Evolutionary conservation across 306 rosid species (phyloP), one percentile per base, ranked within the genome.

Genomic region (Casuarina equisetifolia): DNA sequence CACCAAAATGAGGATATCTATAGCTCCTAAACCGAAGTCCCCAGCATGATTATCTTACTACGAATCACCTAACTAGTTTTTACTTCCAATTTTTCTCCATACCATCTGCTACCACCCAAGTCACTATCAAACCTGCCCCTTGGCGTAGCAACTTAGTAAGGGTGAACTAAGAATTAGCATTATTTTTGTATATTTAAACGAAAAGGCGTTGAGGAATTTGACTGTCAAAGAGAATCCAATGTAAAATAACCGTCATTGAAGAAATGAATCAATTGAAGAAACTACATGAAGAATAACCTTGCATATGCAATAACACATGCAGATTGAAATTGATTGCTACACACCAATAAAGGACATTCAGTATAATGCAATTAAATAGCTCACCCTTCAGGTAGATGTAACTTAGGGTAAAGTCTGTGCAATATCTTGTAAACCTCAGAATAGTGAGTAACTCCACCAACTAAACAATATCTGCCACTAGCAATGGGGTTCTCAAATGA

Each of bases 401-500:
- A 59, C 43, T 76, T n/a, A 44, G 97, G 97, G 82, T 88, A 89
- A 19, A 85, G 46, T 70, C 83, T 79, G 4, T 13, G 87, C 58
- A 94, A 85, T 66, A 77, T 82, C 80, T 76, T 72, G 67, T 84
- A 85, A 52, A 82, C 25, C 61, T 87, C 93, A 1, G 94, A 85
- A 79, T 4, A 49, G 82, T 90, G 97, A 44, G 58, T 7, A 69
- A 92, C 93, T 68, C 76, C 81, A 76, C 84, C 91, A 52, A 72
- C 81, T 86, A 91, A 48, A 69, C 87, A 88, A 74, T 89, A 88
- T 80, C 97, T 82, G 75, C 98, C 96, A 58, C 49, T 82, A 12
- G 98, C 94, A 25, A 96, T 87, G 81, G 92, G 85, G 74, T 75
- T 84, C 88, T 94, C 97, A 86, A 76, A 91, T 17, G 97, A 96